Evolutionary conservation across 306 rosid genomes (phyloP), one percentile per base, ranked within the genome.

Genomic region (Cucurbita moschata): DNA sequence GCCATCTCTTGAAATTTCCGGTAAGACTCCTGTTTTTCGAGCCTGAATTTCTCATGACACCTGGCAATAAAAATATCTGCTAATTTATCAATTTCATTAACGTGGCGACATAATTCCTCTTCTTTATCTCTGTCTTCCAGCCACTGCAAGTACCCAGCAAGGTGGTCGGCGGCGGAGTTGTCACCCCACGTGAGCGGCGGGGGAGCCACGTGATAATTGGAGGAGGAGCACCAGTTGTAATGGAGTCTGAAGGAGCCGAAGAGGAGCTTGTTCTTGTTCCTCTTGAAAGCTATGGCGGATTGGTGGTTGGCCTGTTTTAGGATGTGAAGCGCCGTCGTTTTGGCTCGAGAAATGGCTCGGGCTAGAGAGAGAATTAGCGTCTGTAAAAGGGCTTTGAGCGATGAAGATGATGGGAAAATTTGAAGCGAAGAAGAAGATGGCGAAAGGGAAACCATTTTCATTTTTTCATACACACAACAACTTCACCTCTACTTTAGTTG

Each of bases 321-420:
- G 50, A 76, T 72, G 3, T 75, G 76, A 5, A 86, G 8, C 54
- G 86, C 35, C 14, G 77, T 13, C 21, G 86, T 40, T 63, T 87
- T 93, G 81, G 83, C 78, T 50, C 82, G 83, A 68, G 93, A 89
- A 0, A 94, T 82, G 12, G 78, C 79, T 2, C 89, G 87, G 4
- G 86, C 66, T 42, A 85, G 87, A 3, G 93, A 87, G 21, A 86
- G 74, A 62, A 91, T 68, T 77, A 89, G 79, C 42, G 91, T 83
- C 76, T 82, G 87, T 77, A 91, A 64, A 46, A 86, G 79, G 59
- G 79, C 78, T 76, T 94, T 94, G 58, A 91, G 54, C 0, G 79
- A 77, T 11, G 79, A 23, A 60, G 84, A 77, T 57, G 56, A 39
- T 1, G 88, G 75, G 82, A 79, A 87, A 30, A 79, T 56, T 76